phyloP scores from a whole-genome alignment of 1,284 basidiomycete species.

The Apiotrichum laibachii region DNA sequence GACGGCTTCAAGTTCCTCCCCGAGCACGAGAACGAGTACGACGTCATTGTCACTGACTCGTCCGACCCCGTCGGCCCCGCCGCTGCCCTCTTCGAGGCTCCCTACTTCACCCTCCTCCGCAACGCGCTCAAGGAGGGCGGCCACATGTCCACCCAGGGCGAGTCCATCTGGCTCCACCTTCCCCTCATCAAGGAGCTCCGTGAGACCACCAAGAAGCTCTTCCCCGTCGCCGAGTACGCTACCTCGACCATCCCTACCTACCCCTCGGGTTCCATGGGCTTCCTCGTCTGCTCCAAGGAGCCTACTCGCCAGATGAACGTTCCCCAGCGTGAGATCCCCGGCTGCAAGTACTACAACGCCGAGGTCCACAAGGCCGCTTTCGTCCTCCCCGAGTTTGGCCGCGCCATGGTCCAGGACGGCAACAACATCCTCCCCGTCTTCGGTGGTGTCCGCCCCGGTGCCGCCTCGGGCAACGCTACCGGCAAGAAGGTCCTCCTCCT shows the following conservation, averaged over 20 bases:
- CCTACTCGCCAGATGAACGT: slow-evolving; percentile 65
- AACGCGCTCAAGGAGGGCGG: slow-evolving; percentile 86
- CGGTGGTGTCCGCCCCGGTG: slow-evolving; percentile 56
- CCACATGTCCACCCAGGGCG: slow-evolving; percentile 93
- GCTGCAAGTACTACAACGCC: slow-evolving; percentile 83
- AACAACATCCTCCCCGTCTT: slow-evolving; percentile 68
- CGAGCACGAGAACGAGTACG: slow-evolving; percentile 84
- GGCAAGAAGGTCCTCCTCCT: slow-evolving; percentile 80
- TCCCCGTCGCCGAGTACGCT: slow-evolving; percentile 85
- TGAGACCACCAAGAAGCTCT: slow-evolving; percentile 71
- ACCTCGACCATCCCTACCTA: slow-evolving; percentile 98
- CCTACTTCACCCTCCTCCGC: slow-evolving; percentile 93
- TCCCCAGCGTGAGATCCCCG: slow-evolving; percentile 65
- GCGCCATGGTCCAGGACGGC: slow-evolving; percentile 68
- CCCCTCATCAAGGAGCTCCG: slow-evolving; percentile 79
- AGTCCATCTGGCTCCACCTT: slow-evolving; percentile 94
- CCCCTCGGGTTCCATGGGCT: slow-evolving; percentile 95
- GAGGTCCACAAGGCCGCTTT: slow-evolving; percentile 81
- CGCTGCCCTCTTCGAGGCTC: slow-evolving; percentile 89
- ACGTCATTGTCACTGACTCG: slow-evolving; percentile 98
- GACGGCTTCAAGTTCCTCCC: slow-evolving; percentile 97
- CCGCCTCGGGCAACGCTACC: slow-evolving; percentile 52
- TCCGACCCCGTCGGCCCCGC: slow-evolving; percentile 98
- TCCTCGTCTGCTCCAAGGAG: slow-evolving; percentile 85
- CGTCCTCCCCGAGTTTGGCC: slow-evolving; percentile 86